Evolutionary conservation across 805 yeast genomes (phyloP), one percentile per base, ranked within the genome.

Genomic region (Ogataea naganishii): DNA sequence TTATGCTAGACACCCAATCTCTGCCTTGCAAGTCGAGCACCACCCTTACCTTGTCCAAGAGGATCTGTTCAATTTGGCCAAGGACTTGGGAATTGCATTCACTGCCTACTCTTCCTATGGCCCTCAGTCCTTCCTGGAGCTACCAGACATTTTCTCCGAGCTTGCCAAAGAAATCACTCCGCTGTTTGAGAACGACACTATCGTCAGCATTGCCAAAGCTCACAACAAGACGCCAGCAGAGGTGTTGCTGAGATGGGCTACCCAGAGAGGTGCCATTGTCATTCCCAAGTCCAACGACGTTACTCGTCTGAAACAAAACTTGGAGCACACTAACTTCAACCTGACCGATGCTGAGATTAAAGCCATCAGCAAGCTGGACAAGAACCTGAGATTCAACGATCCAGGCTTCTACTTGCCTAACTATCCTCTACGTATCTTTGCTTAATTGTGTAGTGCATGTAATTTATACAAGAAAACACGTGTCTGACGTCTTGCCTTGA

Each of bases 91-190:
- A 36, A 75, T 79, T 36, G 50, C 62, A 20, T 51, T 79, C 31
- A 78, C 78, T 50, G 94, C 94, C 7, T 84, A 81, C 57, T 75
- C 84, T 18, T 92, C 94, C 16, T 62, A 83, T 41, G 89, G 86
- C 7, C 66, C 79, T 18, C 54, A 59, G 6, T 69, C 64, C 34
- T n/a, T 14, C 57, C 60, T 6, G 68, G 66, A 35, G 69, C 79
- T 14, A n/a, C n/a, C n/a, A n/a, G n/a, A n/a, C n/a, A n/a, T n/a
- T n/a, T n/a, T n/a, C n/a, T n/a, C n/a, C n/a, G n/a, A n/a, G n/a
- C n/a, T n/a, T n/a, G n/a, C n/a, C n/a, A n/a, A n/a, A n/a, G n/a
- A n/a, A n/a, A n/a, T n/a, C n/a, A 67, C 77, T 7, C 77, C 80
- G 9, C 40, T 73, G 11, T 52, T 72, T 34, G 47, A 53, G 17